Conservation (phyloP, 2,329 filamentous ascomycete species). For the Ustulina deusta region DNA sequence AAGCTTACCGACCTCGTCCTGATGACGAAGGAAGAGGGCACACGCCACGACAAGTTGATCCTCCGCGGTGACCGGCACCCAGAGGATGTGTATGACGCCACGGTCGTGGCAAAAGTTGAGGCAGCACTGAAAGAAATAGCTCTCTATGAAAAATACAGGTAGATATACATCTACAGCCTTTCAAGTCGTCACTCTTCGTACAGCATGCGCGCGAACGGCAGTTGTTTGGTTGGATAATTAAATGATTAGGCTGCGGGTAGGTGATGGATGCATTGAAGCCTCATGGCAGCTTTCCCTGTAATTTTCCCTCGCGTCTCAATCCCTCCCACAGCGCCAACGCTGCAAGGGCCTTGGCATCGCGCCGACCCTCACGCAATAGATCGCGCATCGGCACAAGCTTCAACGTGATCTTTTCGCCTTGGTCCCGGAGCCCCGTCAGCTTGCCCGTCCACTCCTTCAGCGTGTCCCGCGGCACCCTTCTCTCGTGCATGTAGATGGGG, state of each 20-base stretch:
- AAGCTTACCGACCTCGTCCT: constrained; percentile 50
- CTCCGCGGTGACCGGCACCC: constrained; percentile 74
- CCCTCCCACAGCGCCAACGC: constrained; percentile 71
- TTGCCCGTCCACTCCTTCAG: constrained; percentile 68
- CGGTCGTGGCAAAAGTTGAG: constrained; percentile 75
- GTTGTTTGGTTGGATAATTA: neutral
- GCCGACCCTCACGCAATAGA: constrained; percentile 67
- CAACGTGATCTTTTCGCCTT: constrained; percentile 72
- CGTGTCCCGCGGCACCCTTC: constrained; percentile 61
- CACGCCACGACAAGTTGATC: constrained; percentile 82
- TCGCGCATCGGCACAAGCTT: constrained; percentile 68
- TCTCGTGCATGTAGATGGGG: constrained; percentile 68
- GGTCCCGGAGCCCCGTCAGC: constrained; percentile 67
- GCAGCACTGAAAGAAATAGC: constrained; percentile 75
- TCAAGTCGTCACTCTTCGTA: constrained; percentile 24
- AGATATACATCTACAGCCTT: constrained; percentile 25
- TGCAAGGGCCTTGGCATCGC: constrained; percentile 70
- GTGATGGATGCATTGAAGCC: neutral
- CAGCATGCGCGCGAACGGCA: neutral
- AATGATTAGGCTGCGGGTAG: neutral
- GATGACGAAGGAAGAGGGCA: constrained; percentile 53
- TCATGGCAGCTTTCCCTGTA: constrained; percentile 32
- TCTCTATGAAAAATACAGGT: constrained; percentile 66
- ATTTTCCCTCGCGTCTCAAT: constrained; percentile 60
- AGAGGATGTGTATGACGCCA: constrained; percentile 79